phyloP scores from a whole-genome alignment of 2,329 filamentous ascomycete species.

The Cladosporium sp. region DNA sequence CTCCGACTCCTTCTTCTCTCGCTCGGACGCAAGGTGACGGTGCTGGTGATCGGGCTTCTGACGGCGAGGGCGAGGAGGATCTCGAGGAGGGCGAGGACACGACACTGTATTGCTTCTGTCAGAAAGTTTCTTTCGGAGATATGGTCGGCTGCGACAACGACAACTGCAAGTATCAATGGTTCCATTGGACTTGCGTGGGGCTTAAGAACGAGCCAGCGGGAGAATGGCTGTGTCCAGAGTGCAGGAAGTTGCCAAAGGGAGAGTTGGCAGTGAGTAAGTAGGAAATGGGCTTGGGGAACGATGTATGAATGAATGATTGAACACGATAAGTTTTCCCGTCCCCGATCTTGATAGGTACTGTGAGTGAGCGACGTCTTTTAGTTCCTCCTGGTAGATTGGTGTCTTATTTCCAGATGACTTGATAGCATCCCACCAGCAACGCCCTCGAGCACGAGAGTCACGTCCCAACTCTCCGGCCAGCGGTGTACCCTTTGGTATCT shows the following conservation, averaged over 20 bases:
- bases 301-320: constrained; percentile 5
- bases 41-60: constrained; percentile 25
- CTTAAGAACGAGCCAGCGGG: constrained; percentile 52
- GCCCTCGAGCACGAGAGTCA: not conserved
- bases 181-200: constrained; percentile 69
- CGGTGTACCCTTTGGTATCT: not conserved
- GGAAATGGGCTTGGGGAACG: not conserved
- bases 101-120: constrained; percentile 77
- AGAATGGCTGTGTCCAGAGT: constrained; percentile 52
- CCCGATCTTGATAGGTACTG: not conserved
- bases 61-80: constrained; percentile 49
- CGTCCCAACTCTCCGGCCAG: not conserved
- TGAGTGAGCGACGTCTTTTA: not conserved
- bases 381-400: not conserved
- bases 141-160: constrained; percentile 90
- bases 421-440: not conserved
- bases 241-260: constrained; percentile 27
- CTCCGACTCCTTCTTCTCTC: constrained; percentile 36
- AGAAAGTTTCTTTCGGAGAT: constrained; percentile 80
- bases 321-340: not conserved
- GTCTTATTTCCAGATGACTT: not conserved
- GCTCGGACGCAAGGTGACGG: constrained; percentile 32
- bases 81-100: constrained; percentile 74
- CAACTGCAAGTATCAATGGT: constrained; percentile 80
- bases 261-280: constrained; percentile 17